Evolutionary conservation across 805 yeast genomes (phyloP), one percentile per base, ranked within the genome.

Genomic region (Scheffersomyces lignosus): DNA sequence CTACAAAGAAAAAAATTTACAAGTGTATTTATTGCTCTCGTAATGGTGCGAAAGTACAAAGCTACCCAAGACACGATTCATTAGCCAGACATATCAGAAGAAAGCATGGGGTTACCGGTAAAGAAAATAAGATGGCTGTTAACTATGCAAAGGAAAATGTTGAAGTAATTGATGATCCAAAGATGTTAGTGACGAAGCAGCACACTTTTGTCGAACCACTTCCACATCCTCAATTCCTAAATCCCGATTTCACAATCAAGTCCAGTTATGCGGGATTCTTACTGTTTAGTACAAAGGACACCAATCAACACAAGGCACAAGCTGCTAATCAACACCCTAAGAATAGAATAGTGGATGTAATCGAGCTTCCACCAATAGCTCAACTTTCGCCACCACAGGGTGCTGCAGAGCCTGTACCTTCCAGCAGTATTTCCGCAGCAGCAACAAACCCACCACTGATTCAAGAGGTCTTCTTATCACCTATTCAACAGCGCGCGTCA

Each of bases 41-140:
- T 29, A 53, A 45, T 36, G 66, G 67, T 4, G 45, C 57, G 7
- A 62, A 57, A 38, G 59, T 64, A 0, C 72, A 67, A 43, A 59
- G 69, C 39, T 69, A 69, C 40, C 73, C 73, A 1, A 49, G 73
- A 14, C 72, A 68, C 43, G 74, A 69, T 43, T 66, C 72, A 9
- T 51, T 69, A 29, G 70, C 74, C 1, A 53, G 74, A 33, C 74
- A 69, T 40, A 65, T 69, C 7, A 49, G 73, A 16, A 49, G 73
- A 34, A 68, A 68, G 43, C 74, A 69, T 46, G 70, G 71, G 1
- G 60, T 69, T 15, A 65, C 71, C 3, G 74, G 74, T 3, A 63
- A 64, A 33, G 74, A 67, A 32, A 68, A 68, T 47, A 69, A 67
- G 38, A 47, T 60, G 49, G 74, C 74, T 1, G 72, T 69, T n/a